phyloP scores from a whole-genome alignment of 2,329 filamentous ascomycete genomes.

The Nigrospora osmanthi region DNA sequence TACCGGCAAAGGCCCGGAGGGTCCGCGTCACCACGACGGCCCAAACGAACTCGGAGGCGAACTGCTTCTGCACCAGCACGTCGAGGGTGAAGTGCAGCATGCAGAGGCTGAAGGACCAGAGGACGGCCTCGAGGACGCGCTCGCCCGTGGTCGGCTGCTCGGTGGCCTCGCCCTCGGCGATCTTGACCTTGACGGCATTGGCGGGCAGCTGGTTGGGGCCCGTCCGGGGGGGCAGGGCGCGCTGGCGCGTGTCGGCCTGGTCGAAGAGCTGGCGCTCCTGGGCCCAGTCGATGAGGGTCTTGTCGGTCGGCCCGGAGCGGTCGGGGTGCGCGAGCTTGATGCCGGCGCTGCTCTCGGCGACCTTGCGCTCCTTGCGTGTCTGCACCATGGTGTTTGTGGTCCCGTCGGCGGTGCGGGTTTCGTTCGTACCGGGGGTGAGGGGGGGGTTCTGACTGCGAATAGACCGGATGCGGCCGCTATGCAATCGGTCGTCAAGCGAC shows the following conservation, averaged over 20 bases:
- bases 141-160: conserved; percentile 30
- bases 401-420: not conserved
- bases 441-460: not conserved
- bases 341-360: conserved; percentile 21
- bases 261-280: conserved; percentile 53
- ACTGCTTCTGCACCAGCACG: conserved; percentile 72
- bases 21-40: conserved; percentile 42
- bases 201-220: conserved; percentile 11
- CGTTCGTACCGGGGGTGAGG: not conserved
- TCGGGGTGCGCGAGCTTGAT: conserved; percentile 64
- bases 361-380: conserved; percentile 38
- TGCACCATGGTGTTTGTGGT: conserved; percentile 35
- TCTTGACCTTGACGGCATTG: conserved; percentile 14
- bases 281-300: conserved; percentile 69
- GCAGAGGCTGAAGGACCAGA: conserved; percentile 55
- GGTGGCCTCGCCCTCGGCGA: conserved; percentile 18
- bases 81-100: conserved; percentile 74
- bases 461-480: too few species aligned
- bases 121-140: conserved; percentile 43
- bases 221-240: conserved; percentile 13
- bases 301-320: conserved; percentile 49
- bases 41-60: conserved; percentile 60
- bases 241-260: conserved; percentile 33
- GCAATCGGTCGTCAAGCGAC: too few species aligned
- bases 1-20: conserved; percentile 44